phyloP scores from a whole-genome alignment of 495 filamentous ascomycete genomes.

The Neurospora sp. region DNA sequence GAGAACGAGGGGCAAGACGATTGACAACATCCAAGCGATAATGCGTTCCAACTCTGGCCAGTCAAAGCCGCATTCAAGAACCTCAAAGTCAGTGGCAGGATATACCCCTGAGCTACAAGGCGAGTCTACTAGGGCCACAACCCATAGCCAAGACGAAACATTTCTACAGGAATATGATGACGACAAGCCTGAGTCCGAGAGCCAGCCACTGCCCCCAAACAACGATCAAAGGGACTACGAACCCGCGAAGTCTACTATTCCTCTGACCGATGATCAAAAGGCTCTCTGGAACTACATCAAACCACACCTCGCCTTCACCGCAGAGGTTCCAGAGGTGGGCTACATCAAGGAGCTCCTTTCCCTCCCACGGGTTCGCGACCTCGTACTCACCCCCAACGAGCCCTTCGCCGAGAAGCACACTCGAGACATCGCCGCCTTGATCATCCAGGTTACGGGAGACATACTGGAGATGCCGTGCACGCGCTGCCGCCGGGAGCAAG shows the following conservation, averaged over 20 bases:
- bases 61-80: not conserved
- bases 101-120: not conserved
- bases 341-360: conserved; percentile 4
- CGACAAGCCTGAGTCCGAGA: not conserved
- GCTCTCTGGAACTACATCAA: conserved; percentile 3
- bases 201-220: not conserved
- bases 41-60: not conserved
- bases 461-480: conserved; percentile 4
- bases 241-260: not conserved
- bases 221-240: not conserved
- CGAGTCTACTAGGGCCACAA: not conserved
- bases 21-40: not conserved
- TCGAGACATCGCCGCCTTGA: conserved; percentile 17
- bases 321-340: not conserved
- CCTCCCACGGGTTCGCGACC: conserved; percentile 10
- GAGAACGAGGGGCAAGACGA: not conserved
- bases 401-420: conserved; percentile 7
- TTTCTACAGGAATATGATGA: not conserved
- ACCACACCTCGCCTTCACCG: not conserved
- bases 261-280: not conserved
- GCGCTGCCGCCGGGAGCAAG: conserved; percentile 7
- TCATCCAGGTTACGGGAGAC: conserved; percentile 20
- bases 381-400: conserved; percentile 6
- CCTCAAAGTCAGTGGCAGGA: not conserved
- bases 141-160: not conserved